Base-by-base conservation (phyloP, 768 basidiomycete genomes). In the Termitomyces bulborhizus region DNA sequence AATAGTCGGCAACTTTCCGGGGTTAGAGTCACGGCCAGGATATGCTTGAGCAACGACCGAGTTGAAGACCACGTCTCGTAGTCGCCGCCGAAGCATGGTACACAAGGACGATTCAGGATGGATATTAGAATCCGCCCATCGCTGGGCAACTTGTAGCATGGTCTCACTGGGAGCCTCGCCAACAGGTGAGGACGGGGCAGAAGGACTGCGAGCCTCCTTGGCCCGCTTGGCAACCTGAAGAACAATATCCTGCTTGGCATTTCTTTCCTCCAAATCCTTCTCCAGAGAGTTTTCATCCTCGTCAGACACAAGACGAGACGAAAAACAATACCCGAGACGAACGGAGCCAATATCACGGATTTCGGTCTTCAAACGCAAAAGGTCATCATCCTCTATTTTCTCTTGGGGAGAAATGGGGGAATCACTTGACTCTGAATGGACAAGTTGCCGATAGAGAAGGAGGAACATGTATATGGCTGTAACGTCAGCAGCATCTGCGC, bases 391-490 rank as follows among this genome's bases (percentile, higher is more conserved):
- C 60, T 76, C 79, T 51, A 80, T 68, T 65, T 72, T 74, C 49
- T 61, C 67, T 63, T 56, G 66, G 36, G 58, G 59, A 24, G 62
- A 61, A 37, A 59, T 48, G 15, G 71, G 56, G 31, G 70, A 61
- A 52, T 71, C 69, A 50, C 67, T 65, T 32, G 72, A 64, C 39
- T 75, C 74, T 52, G 83, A 80, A 61, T 78, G 77, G 40, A 82
- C 70, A 60, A 93, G 80, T 65, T 92, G 87, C 41, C 90, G 83
- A 66, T 84, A 92, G 21, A 93, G 82, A 63, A 93, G 74, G 36
- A 91, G 74, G 61, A 92, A 82, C 82, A 93, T 86, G 71, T 87
- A 90, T 49, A 91, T 70, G 44, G 85, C 81, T 18, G 83, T 82
- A 42, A 86, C 74, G 62, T 95, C 92, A 29, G 83, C 78, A 0